Evolutionary conservation across 352 stramenopile genomes (phyloP).

Genomic region (Phytophthora kernoviae): DNA sequence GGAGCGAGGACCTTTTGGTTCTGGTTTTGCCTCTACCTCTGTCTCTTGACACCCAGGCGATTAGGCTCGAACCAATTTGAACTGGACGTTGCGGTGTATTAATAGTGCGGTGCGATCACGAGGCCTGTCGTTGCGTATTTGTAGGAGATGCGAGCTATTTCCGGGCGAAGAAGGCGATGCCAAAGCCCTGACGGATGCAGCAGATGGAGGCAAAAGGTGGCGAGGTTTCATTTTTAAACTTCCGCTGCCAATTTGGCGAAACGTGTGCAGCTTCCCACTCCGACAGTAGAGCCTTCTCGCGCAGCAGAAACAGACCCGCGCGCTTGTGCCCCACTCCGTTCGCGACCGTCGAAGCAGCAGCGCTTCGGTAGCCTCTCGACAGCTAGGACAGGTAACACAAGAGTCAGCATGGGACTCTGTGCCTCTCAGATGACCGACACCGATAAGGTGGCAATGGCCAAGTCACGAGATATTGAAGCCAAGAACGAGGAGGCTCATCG

Average conservation of each 20-base stretch:
- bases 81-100: conserved; percentile 19
- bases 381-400: conserved; percentile 18
- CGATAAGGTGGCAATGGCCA: conserved; percentile 69
- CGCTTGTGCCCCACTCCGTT: conserved; percentile 23
- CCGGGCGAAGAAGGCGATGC: conserved; percentile 18
- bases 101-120: conserved; percentile 28
- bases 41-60: conserved; percentile 14
- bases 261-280: conserved; percentile 38
- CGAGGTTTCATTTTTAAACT: conserved; percentile 80
- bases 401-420: conserved; percentile 68
- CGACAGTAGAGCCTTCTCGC: conserved; percentile 32
- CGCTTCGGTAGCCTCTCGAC: conserved; percentile 21
- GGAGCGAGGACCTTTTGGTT: too few species aligned
- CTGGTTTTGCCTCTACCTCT: conserved; percentile 7
- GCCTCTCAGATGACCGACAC: conserved; percentile 59
- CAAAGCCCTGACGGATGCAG: background rate
- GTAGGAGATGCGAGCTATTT: conserved; percentile 34
- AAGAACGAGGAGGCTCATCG: conserved; percentile 83
- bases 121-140: conserved; percentile 30
- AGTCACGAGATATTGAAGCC: conserved; percentile 77
- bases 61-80: conserved; percentile 16
- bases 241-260: conserved; percentile 50
- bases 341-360: conserved; percentile 27
- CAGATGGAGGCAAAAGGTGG: conserved; percentile 16
- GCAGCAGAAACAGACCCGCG: conserved; percentile 38